Conservation (phyloP, 2,329 filamentous ascomycete genomes). For the Verticillium longisporum region DNA sequence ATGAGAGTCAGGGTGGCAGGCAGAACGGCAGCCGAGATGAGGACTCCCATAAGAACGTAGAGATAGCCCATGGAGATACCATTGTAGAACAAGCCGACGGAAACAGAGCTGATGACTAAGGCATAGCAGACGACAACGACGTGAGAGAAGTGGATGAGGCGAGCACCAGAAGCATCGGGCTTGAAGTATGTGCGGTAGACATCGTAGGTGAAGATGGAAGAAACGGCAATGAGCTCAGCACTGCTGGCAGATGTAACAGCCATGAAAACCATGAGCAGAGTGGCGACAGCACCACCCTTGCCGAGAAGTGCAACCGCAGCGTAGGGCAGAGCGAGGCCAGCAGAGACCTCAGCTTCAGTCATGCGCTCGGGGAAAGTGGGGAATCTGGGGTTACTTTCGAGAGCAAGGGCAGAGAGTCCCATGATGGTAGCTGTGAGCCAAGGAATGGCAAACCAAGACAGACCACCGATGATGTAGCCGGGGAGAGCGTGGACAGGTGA, state of each 20-base stretch:
- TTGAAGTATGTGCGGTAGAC: conserved; percentile 85
- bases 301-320: conserved; percentile 73
- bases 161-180: conserved; percentile 65
- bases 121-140: conserved; percentile 64
- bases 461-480: conserved; percentile 64
- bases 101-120: conserved; percentile 69
- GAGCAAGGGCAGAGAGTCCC: conserved; percentile 69
- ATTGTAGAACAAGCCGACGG: conserved; percentile 65
- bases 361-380: conserved; percentile 64
- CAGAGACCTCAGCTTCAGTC: conserved; percentile 61
- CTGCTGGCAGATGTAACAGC: conserved; percentile 74
- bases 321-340: conserved; percentile 71
- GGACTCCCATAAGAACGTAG: conserved; percentile 85
- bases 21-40: conserved; percentile 79
- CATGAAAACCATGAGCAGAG: conserved; percentile 75
- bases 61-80: conserved; percentile 84
- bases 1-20: conserved; percentile 74
- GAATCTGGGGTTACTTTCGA: conserved; percentile 62
- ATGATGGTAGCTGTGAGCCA: conserved; percentile 79
- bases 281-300: conserved; percentile 65
- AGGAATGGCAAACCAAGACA: conserved; percentile 79
- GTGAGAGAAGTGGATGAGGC: conserved; percentile 76
- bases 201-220: conserved; percentile 81
- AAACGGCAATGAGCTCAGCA: conserved; percentile 75
- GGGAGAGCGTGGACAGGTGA: conserved; percentile 72